Evolutionary conservation across 495 filamentous ascomycete species (phyloP), one percentile per base, ranked within the genome.

Genomic region (Penicillium nucicola): DNA sequence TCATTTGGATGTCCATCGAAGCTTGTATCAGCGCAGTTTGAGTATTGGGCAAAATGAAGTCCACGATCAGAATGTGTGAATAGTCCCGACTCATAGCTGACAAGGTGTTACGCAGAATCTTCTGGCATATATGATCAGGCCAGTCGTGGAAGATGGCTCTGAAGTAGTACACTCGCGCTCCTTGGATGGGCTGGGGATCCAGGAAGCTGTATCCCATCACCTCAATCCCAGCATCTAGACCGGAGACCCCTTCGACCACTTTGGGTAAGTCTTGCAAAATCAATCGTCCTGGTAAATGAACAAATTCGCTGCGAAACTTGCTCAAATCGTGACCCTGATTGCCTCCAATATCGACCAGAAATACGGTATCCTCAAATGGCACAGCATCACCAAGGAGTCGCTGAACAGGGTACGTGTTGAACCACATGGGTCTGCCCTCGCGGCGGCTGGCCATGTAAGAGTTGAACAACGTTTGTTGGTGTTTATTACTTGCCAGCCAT

Each of bases 131-230:
- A 4, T 61, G 15, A 42, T 78, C 72, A 0, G 71, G 65, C 72
- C 75, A 78, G 56, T 76, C 69, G 35, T 77, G 72, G 54, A 75
- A 71, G 30, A 78, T 69, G 17, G 62, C 55, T n/a, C 72, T 68
- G 46, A 74, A 70, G 52, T 72, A 71, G 55, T 75, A 77, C 2
- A 46, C 59, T 32, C 58, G 56, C 5, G 74, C 74, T 8, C 65
- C 69, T 23, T 63, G 59, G 2, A 73, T 52, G 1, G 68, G 64
- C 43, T 73, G 69, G 3, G 59, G 55, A 18, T 70, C 63, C 14
- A 72, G 43, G 38, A 72, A 70, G 22, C 48, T 70, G 55, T 66
- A 65, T 13, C 52, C 60, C 66, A 73, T 68, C 14, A 56, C 52
- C 19, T 70, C 57, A 8, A 73, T 56, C 32, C 66, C 52, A 23